Conservation (phyloP, 2,329 filamentous ascomycete genomes). For the Paraphaeosphaeria sporulosa region DNA sequence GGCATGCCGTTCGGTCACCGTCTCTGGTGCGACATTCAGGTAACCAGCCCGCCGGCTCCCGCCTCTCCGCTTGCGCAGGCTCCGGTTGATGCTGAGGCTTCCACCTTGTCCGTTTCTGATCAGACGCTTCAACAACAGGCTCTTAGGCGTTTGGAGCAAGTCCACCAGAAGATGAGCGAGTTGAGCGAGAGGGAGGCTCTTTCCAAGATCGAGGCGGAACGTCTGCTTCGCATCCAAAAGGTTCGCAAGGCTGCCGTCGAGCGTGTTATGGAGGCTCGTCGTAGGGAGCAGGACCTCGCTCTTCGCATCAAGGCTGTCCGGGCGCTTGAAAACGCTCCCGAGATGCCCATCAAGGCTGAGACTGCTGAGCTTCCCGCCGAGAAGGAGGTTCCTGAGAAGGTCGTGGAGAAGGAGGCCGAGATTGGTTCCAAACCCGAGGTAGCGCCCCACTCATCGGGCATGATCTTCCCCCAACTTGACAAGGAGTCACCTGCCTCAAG, state of each 20-base stretch:
- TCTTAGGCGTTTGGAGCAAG: conserved; percentile 29
- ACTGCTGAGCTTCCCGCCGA: conserved; percentile 44
- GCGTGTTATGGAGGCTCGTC: conserved; percentile 40
- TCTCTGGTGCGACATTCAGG: conserved; percentile 91
- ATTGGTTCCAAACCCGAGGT: conserved; percentile 19
- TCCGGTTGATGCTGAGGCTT: conserved; percentile 23
- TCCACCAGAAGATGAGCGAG: conserved; percentile 25
- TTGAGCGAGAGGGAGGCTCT: conserved; percentile 18
- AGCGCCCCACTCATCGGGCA: conserved; percentile 58
- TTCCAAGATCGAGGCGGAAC: conserved; percentile 36
- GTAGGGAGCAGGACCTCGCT: conserved; percentile 44
- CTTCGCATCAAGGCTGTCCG: conserved; percentile 31
- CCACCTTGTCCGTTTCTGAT: conserved; percentile 16
- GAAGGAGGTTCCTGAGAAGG: conserved; percentile 32
- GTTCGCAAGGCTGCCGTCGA: conserved; percentile 48
- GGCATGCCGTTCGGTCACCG: conserved; percentile 89
- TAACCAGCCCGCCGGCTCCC: conserved; percentile 51
- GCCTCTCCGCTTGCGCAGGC: conserved; percentile 19
- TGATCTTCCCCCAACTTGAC: conserved; percentile 97
- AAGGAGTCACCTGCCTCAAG: conserved; percentile 89
- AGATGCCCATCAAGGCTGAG: conserved; percentile 24
- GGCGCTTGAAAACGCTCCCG: conserved; percentile 37
- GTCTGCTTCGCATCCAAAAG: conserved; percentile 27
- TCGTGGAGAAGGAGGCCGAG: conserved; percentile 39
- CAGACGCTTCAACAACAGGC: conserved; percentile 37